Evolutionary conservation across 306 rosid genomes (phyloP), one percentile per base, ranked within the genome.

Genomic region (Casuarina equisetifolia): DNA sequence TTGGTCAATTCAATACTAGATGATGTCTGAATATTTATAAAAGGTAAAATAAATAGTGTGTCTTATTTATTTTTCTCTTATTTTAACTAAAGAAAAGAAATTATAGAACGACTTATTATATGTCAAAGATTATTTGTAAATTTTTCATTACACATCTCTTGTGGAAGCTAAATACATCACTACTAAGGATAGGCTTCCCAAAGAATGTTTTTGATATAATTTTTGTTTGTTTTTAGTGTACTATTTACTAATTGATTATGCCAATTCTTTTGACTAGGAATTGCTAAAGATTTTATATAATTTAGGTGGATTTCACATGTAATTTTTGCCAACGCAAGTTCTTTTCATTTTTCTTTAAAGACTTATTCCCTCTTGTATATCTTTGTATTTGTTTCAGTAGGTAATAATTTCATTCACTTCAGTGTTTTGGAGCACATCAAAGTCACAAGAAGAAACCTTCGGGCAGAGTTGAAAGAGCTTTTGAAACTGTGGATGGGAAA

Each of bases 311-410:
- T 95, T 85, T 86, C 92, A 89, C 86, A 82, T 82, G 76, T 97
- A 92, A 80, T 92, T 92, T 84, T 84, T 95, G 78, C 98, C 97
- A 36, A 78, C 54, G 98, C 92, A 79, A 90, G 97, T 88, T 72
- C 39, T 63, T 46, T 75, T 70, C 9, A 19, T 54, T 68, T 59
- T 17, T 25, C 72, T 25, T 73, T 42, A 2, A 5, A 11, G 72
- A 46, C 75, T 81, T 53, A 35, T 58, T 48, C 2, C 5, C 1
- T 74, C 25, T n/a, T n/a, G n/a, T 13, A 38, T 58, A 67, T 2
- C 63, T 9, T 71, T 70, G 68, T 39, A 39, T 2, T 38, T 66
- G 38, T 54, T 13, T n/a, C 73, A 52, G 25, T 76, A 67, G n/a
- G 55, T 70, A 72, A 62, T 75, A 57, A 13, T 80, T 72, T 25